phyloP scores from a whole-genome alignment of 805 yeast genomes.

The Candida jianshihensis region DNA sequence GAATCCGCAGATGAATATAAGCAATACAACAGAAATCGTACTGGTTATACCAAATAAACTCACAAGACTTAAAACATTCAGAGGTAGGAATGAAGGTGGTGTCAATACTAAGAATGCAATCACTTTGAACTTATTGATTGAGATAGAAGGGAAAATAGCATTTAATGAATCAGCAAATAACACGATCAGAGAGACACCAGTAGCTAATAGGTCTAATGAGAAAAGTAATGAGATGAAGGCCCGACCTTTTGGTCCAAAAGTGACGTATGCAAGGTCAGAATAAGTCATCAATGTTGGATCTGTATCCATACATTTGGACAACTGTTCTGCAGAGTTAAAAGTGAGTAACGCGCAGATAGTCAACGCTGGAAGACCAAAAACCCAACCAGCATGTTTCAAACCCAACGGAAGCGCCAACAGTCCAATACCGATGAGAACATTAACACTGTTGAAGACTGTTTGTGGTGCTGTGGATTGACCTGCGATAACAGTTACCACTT shows the following conservation, averaged over 20 bases:
- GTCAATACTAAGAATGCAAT: constrained; percentile 65
- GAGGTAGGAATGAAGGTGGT: constrained; percentile 77
- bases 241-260: constrained; percentile 73
- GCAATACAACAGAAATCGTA: constrained; percentile 55
- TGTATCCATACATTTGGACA: constrained; percentile 71
- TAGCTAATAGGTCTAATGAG: constrained; percentile 71
- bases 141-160: constrained; percentile 52
- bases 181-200: constrained; percentile 75
- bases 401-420: constrained; percentile 69
- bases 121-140: constrained; percentile 53
- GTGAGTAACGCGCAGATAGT: constrained; percentile 59
- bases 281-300: constrained; percentile 78
- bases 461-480: constrained; percentile 82
- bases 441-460: constrained; percentile 70
- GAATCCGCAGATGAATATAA: constrained; percentile 59
- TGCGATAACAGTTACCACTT: constrained; percentile 59
- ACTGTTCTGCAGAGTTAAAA: constrained; percentile 66
- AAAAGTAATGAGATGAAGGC: constrained; percentile 66
- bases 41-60: constrained; percentile 66
- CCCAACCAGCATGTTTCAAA: constrained; percentile 65
- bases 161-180: constrained; percentile 80
- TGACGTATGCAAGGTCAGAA: constrained; percentile 84
- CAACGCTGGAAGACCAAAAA: constrained; percentile 55
- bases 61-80: constrained; percentile 62
- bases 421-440: constrained; percentile 72